A percentile compares a stretch with the other conserved stretches of the same genome.
These are phyloP conservation scores for Collybiopsis confluens DNA, from an alignment of 768 basidiomycete species.

Conservation along the genomic window DNA sequence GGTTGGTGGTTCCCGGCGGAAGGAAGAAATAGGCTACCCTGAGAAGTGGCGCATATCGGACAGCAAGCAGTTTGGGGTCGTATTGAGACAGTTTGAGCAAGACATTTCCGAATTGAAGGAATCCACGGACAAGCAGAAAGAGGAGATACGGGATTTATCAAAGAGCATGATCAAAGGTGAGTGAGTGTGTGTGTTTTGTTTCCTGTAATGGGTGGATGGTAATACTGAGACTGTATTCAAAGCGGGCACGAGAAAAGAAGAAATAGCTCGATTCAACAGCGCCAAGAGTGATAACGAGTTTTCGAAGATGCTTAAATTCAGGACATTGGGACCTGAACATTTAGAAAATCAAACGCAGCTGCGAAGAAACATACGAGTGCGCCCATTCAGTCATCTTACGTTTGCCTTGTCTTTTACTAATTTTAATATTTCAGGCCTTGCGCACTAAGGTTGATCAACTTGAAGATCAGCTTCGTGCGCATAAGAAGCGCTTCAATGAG, in stretches of 20 bases:
- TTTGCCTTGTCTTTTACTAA: slow-evolving; percentile 7
- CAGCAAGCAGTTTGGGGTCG: slow-evolving; percentile 44
- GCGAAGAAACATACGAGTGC: slow-evolving; percentile 66
- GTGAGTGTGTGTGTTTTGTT: slow-evolving; percentile 12
- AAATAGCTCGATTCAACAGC: slow-evolving; percentile 73
- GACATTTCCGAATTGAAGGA: slow-evolving; percentile 51
- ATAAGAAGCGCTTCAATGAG: slow-evolving; percentile 66
- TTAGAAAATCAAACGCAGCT: slow-evolving; percentile 77
- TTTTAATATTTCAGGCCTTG: slow-evolving; percentile 42
- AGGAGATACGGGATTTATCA: slow-evolving; percentile 51
- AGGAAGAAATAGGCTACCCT: slow-evolving; percentile 41
- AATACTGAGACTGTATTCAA: background rate
- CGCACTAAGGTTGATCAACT: slow-evolving; percentile 74
- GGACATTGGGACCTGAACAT: slow-evolving; percentile 87
- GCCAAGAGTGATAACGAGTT: slow-evolving; percentile 80
- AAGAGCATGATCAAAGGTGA: slow-evolving; percentile 66
- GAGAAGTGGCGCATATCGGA: slow-evolving; percentile 55
- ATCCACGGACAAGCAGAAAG: slow-evolving; percentile 34
- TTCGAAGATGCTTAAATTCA: slow-evolving; percentile 64
- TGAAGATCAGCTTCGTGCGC: slow-evolving; percentile 64
- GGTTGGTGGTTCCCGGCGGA: slow-evolving; percentile 33
- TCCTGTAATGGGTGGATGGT: too few species aligned
- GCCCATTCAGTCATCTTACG: slow-evolving; percentile 17
- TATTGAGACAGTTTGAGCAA: slow-evolving; percentile 41
- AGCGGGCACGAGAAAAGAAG: slow-evolving; percentile 80